Evolutionary conservation across 371 early-diverging fungal genomes (phyloP), one percentile per base, ranked within the genome.

Genomic region (Umbelopsis sp.): DNA sequence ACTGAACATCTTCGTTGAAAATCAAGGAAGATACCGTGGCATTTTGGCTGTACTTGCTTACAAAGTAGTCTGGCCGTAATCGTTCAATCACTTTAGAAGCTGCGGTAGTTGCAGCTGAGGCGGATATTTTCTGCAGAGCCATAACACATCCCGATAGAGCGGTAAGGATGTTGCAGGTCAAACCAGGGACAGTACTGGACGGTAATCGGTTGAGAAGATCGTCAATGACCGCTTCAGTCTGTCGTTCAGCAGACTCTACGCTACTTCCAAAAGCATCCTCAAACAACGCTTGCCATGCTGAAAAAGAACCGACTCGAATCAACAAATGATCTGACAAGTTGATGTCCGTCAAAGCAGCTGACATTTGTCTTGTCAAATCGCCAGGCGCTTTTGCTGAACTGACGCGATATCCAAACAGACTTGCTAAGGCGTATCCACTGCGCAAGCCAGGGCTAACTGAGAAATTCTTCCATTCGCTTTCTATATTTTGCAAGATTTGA

Each of bases 1-100:
- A 88, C 45, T 86, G 88, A 11, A 88, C 85, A 66, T 88, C 88
- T 45, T 88, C 88, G 63, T 86, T 86, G 65, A 69, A 72, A 75
- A 11, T 77, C 74, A 14, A 79, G 76, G 11, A 69, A 68, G 18
- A 71, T 57, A 20, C 67, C 18, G 50, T 69, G 72, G 0, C 32
- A 63, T 35, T 32, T 41, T 16, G 14, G 29, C 32, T 35, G 29
- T 1, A 24, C 3, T 57, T 57, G 18, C 57, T 57, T 10, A 57
- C 57, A 57, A 57, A 57, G 57, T 57, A 57, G 29, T 57, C 18
- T 2, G 57, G 3, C 29, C 37, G 18, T 5, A 57, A 14, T 16
- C 32, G 4, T 8, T 57, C 35, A 1, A 57, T 7, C 4, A 57
- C 29, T 32, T 35, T 57, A 3, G 35, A 0, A 29, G 57, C 57